Evolutionary conservation across 1,284 basidiomycete species (phyloP), one percentile per base, ranked within the genome.

Genomic region (Moesziomyces parantarcticus): DNA sequence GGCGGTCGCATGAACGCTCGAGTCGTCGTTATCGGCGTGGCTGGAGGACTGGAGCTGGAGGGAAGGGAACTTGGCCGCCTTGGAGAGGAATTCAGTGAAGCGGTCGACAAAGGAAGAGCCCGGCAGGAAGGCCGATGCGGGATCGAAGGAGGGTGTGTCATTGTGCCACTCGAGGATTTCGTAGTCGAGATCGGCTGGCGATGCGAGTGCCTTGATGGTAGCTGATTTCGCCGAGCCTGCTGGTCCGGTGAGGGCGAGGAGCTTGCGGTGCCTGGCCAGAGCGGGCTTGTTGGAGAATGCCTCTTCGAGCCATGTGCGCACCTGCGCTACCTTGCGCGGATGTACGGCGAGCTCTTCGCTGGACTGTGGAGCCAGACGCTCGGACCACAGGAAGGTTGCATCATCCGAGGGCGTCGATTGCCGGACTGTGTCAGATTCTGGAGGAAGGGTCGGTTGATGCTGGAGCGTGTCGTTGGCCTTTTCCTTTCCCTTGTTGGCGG

Each of bases 191-290:
- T 96, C 91, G 22, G 86, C 84, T 9, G 22, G 5, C 5, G 49
- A 14, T 0, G 92, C 87, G 8, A 99, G 85, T 0, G 94, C 88
- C 13, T 88, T 88, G 0, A 98, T 75, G 0, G 93, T 93, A 0
- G 93, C 88, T 0, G 95, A 96, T 86, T 99, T 99, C 0, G 90
- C 96, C 0, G 90, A 89, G 0, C 96, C 97, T 9, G 94, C 91
- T 0, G 93, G 93, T 2, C 97, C 96, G 1, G 92, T 92, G 9
- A 99, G 85, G 0, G 90, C 89, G 2, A 98, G 88, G 22, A 99
- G 89, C 50, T 77, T 76, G 41, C 92, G 88, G 84, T 94, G 94
- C 78, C 91, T 93, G 43, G 86, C 87, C 43, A 92, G 77, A 64
- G 88, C 89, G 1, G 88, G 89, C 0, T 88, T 88, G 42, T 75